phyloP scores from a whole-genome alignment of 2,329 filamentous ascomycete genomes.

The Xylariaceae sp. region DNA sequence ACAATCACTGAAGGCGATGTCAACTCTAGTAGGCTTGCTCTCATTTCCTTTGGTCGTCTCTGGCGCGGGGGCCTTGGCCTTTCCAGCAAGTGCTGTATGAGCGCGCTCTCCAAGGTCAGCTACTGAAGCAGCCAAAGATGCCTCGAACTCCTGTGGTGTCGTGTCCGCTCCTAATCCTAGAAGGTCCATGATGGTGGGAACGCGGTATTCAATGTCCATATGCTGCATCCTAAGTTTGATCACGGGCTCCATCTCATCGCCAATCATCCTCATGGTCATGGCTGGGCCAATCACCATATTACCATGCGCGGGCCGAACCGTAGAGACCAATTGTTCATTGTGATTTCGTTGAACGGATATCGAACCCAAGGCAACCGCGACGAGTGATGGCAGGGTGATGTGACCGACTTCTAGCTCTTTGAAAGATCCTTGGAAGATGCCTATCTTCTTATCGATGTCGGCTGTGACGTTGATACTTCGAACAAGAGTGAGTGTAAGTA shows the following conservation, averaged over 20 bases:
- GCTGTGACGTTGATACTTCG: slow-evolving; percentile 58
- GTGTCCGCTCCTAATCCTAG: slow-evolving; percentile 65
- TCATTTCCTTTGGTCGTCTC: slow-evolving; percentile 24
- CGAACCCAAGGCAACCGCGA: slow-evolving; percentile 69
- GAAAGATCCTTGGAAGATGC: slow-evolving; percentile 55
- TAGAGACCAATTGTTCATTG: slow-evolving; percentile 67
- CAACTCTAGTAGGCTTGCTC: slow-evolving; percentile 60
- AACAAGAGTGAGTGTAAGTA: slow-evolving; percentile 70
- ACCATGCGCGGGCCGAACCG: slow-evolving; percentile 31
- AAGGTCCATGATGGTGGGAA: slow-evolving; percentile 76
- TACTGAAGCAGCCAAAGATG: slow-evolving; percentile 73
- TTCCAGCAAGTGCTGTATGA: slow-evolving; percentile 44
- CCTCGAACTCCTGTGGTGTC: slow-evolving; percentile 68
- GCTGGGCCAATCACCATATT: slow-evolving; percentile 43
- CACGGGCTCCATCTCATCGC: slow-evolving; percentile 89
- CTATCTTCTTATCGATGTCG: slow-evolving; percentile 66
- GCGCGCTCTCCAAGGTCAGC: slow-evolving; percentile 68
- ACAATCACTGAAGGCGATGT: slow-evolving; percentile 76
- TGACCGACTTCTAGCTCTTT: slow-evolving; percentile 69
- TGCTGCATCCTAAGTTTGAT: slow-evolving; percentile 86
- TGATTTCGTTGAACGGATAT: slow-evolving; percentile 61
- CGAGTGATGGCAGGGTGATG: slow-evolving; percentile 77
- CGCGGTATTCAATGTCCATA: slow-evolving; percentile 80
- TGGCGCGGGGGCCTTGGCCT: slow-evolving; percentile 12
- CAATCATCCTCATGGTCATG: slow-evolving; percentile 84